Base-by-base conservation (phyloP, 306 rosid species). In the Trifolium dubium region DNA sequence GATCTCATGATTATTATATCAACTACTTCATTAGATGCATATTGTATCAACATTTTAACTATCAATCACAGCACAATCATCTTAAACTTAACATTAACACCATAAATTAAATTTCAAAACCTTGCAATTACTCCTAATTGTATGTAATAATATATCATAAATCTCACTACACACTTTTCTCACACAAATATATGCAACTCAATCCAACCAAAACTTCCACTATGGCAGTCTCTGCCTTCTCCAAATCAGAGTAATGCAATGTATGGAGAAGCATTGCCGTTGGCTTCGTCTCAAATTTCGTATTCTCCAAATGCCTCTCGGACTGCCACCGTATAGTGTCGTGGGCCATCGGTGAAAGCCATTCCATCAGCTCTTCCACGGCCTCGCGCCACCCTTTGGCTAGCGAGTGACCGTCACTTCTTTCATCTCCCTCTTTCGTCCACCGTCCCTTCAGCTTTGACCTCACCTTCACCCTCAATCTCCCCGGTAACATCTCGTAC, bases 141-240 rank as follows among this genome's bases (percentile, higher is more conserved):
- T 17, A 17, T 37, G 28, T 53, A 55, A 19, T 18, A 53, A 17
- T 3, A 53, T 53, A 56, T 31, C 2, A 31, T 6, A 14, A 7
- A 31, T 31, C 69, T 40, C 70, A 32, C 56, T 18, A 35, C 28
- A 64, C 50, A 2, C 43, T 82, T 77, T 69, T 72, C 68, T 90
- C 88, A 50, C 70, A 86, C 84, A 64, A 44, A 44, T 64, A 86
- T 74, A 88, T 74, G 55, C 82, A 86, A 80, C 96, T 85, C 83
- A 90, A 73, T 23, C 88, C 96, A 31, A 90, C 91, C 73, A 90
- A 73, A 32, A 85, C 90, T 77, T 86, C 91, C 8, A 86, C 89
- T 37, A 90, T 90, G 32, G 93, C 87, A 4, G 89, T 82, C 80
- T 90, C 96, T n/a, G 87, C 73, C 89, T 88, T 90, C 86, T 90